phyloP scores from a whole-genome alignment of 768 basidiomycete species.

The Coprinopsis strossmayeri region DNA sequence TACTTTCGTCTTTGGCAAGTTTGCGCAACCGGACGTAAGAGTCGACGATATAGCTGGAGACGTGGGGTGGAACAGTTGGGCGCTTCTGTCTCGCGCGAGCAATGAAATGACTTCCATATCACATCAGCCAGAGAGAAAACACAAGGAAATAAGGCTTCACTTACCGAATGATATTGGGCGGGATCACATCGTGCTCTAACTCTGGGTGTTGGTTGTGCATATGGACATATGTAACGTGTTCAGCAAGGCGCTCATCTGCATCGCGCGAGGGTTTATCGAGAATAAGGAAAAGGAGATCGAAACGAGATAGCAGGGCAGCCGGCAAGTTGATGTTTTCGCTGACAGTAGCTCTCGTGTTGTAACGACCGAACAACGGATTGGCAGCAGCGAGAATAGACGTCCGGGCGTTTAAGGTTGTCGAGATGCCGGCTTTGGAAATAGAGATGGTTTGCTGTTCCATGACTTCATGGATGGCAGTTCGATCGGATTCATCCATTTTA shows the following conservation, averaged over 20 bases:
- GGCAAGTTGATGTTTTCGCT: constrained; percentile 99
- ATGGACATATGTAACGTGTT: constrained; percentile 97
- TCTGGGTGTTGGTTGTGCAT: constrained; percentile 92
- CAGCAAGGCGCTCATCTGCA: constrained; percentile 92
- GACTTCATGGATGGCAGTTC: constrained; percentile 98
- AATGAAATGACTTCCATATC: constrained; percentile 84
- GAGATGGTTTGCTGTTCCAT: constrained; percentile 99
- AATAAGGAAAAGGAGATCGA: constrained; percentile 94
- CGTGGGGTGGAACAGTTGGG: constrained; percentile 81
- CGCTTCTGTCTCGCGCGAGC: constrained; percentile 83
- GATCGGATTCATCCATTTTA: constrained; percentile 98
- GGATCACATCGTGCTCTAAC: constrained; percentile 76
- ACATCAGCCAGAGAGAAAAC: neutral
- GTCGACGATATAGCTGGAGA: constrained; percentile 91
- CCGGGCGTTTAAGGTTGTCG: constrained; percentile 94
- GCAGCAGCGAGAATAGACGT: constrained; percentile 97
- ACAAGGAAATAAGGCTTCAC: constrained; percentile 11
- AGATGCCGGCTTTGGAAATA: constrained; percentile 98
- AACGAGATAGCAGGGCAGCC: constrained; percentile 91
- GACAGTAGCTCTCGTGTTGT: constrained; percentile 96
- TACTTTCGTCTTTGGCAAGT: constrained; percentile 83
- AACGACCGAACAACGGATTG: constrained; percentile 95
- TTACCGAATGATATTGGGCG: constrained; percentile 85
- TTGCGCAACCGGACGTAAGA: constrained; percentile 95
- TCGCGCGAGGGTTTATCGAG: constrained; percentile 93